Evolutionary conservation across 2,329 filamentous ascomycete species (phyloP), one percentile per base, ranked within the genome.

Genomic region (Aspergillus hortae): DNA sequence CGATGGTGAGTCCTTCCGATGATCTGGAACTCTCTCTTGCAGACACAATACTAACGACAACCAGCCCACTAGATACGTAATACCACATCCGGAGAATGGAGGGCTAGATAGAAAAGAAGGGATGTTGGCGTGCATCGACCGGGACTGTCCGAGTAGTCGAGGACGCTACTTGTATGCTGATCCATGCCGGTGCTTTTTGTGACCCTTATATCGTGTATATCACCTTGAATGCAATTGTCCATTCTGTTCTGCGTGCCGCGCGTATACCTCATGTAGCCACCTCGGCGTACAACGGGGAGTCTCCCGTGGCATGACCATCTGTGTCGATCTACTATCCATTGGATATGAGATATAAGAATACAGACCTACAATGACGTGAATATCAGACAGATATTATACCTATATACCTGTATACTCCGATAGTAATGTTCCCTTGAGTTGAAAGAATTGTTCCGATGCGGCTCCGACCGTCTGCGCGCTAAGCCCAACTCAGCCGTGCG

Each of bases 1-100:
- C 68, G 91, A 96, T 76, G 92, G 91, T 82, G 84, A 82, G 86
- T 83, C 78, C 72, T 64, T 42, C 48, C 4, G 12, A 44, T 23
- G 12, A 32, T 23, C 3, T 23, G 23, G 10, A 6, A 25, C 9
- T 15, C 21, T 25, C 6, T 35, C 6, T 2, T 6, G 19, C 7
- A 48, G 21, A 9, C 2, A 25, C 15, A 7, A 3, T 10, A 49
- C 63, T 68, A 41, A 68, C 55, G n/a, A 12, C 33, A 6, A 38
- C 15, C 46, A 72, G 69, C 69, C 48, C 69, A 72, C 61, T 72
- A 72, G 67, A 68, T 61, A 54, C 47, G 47, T 67, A 66, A 66
- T 63, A 55, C 52, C 56, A 66, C 49, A 52, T 51, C 48, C 48
- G 59, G 61, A 58, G 55, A 56, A 53, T 55, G 55, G 54, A 54